Percentiles rank a stretch among this genome's conserved stretches.
Evolutionary conservation across 306 rosid genomes (phyloP).

Genomic region (Corylus avellana): DNA sequence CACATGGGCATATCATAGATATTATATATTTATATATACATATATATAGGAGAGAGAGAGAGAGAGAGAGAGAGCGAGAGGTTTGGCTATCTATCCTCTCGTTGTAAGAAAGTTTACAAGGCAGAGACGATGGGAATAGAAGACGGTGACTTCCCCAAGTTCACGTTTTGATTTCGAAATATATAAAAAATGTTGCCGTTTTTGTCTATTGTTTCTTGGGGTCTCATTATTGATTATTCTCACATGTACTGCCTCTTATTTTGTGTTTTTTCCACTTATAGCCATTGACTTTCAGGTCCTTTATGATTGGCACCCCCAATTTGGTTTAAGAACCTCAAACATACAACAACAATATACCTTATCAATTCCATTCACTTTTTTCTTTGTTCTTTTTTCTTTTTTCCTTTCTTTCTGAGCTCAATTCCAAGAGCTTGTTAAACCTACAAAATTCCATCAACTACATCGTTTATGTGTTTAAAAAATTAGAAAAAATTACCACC

Average conservation of each 20-base stretch:
- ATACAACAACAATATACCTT: no score
- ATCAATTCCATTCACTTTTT: no score
- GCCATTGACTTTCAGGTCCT: slow-evolving; percentile 14
- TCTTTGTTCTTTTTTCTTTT: no score
- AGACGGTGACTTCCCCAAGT: slow-evolving; percentile 47
- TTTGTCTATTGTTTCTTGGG: not conserved
- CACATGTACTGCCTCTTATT: slow-evolving; percentile 1
- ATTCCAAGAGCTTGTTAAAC: no score
- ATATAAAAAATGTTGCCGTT: not conserved
- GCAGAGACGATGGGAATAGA: slow-evolving; percentile 32
- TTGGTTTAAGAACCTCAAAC: no score
- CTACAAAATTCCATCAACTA: no score
- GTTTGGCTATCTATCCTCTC: slow-evolving; percentile 40
- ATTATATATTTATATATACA: slow-evolving; percentile 10
- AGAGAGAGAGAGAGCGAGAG: slow-evolving; percentile 9
- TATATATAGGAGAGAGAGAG: slow-evolving; percentile 22
- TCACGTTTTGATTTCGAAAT: slow-evolving; percentile 25
- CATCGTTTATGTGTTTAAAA: no score
- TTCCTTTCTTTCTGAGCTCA: no score
- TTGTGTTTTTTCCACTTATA: not conserved
- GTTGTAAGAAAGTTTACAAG: slow-evolving; percentile 46
- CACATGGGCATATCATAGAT: slow-evolving; percentile 22
- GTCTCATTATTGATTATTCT: not conserved
- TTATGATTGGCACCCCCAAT: no score
- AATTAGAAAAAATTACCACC: no score